Conservation (phyloP, 2,329 filamentous ascomycete genomes). For the Aspergillus sp. region DNA sequence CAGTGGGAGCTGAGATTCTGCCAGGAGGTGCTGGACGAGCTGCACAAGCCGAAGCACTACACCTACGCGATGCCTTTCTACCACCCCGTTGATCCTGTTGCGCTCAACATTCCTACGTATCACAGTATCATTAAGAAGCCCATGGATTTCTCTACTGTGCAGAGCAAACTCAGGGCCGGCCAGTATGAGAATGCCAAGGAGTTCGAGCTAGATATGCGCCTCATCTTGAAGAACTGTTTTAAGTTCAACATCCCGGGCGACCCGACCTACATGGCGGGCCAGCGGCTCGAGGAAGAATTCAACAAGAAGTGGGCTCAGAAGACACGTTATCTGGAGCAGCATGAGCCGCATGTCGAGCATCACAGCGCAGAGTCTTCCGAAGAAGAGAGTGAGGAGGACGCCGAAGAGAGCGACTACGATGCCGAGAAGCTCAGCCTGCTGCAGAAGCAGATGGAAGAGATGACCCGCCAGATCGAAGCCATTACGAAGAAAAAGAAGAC, state of each 20-base stretch:
- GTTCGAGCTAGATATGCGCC: slow-evolving; percentile 77
- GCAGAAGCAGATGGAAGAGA: slow-evolving; percentile 71
- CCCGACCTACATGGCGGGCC: slow-evolving; percentile 70
- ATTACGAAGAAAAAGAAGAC: slow-evolving; percentile 64
- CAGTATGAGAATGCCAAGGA: slow-evolving; percentile 82
- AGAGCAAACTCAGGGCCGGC: slow-evolving; percentile 72
- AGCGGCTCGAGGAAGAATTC: slow-evolving; percentile 73
- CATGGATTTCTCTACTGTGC: slow-evolving; percentile 89
- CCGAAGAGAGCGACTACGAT: slow-evolving; percentile 65
- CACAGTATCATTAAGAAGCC: slow-evolving; percentile 93
- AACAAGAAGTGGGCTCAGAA: slow-evolving; percentile 76
- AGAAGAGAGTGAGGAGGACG: slow-evolving; percentile 73
- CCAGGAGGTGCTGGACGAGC: slow-evolving; percentile 74
- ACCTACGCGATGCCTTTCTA: slow-evolving; percentile 73
- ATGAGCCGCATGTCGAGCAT: slow-evolving; percentile 67
- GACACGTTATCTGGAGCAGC: slow-evolving; percentile 74
- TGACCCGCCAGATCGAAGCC: slow-evolving; percentile 66
- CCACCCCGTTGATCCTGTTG: slow-evolving; percentile 86
- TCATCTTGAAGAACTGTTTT: slow-evolving; percentile 87
- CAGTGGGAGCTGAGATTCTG: slow-evolving; percentile 89
- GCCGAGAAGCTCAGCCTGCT: slow-evolving; percentile 66
- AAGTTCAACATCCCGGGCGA: slow-evolving; percentile 86
- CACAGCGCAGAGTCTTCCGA: slow-evolving; percentile 66
- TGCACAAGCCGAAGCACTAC: slow-evolving; percentile 73
- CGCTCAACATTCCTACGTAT: slow-evolving; percentile 89